These are phyloP conservation scores for Fusarium verticillioides DNA, from an alignment of 2,329 filamentous ascomycete species.

Conservation along the genomic window DNA sequence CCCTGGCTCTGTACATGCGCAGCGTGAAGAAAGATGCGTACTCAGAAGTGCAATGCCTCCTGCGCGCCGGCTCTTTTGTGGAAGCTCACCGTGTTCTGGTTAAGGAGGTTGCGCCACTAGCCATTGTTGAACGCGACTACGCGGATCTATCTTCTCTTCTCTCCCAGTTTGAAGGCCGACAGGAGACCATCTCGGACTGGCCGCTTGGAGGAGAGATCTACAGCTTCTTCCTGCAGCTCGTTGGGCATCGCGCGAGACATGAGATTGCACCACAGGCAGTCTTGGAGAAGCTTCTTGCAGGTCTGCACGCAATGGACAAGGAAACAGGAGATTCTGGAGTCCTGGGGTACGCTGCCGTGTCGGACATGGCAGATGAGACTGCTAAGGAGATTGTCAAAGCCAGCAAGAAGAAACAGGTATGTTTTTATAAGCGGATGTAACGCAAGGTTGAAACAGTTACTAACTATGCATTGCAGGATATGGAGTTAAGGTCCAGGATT, in stretches of 20 bases:
- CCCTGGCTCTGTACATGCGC: slow-evolving; percentile 85
- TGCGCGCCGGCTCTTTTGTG: slow-evolving; percentile 78
- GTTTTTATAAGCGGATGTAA: slow-evolving; percentile 38
- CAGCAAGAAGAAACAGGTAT: slow-evolving; percentile 67
- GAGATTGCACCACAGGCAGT: slow-evolving; percentile 56
- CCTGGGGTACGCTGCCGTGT: slow-evolving; percentile 73
- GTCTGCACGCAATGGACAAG: slow-evolving; percentile 66
- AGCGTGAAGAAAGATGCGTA: slow-evolving; percentile 75
- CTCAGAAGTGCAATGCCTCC: slow-evolving; percentile 80
- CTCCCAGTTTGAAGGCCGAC: slow-evolving; percentile 73
- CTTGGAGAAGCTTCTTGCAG: slow-evolving; percentile 67
- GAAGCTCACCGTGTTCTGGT: slow-evolving; percentile 89
- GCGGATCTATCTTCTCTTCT: slow-evolving; percentile 75
- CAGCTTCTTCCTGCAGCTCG: slow-evolving; percentile 65
- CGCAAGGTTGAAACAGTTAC: background rate
- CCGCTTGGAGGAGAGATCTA: slow-evolving; percentile 84
- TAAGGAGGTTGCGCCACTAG: slow-evolving; percentile 80
- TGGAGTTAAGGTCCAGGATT: slow-evolving; percentile 56
- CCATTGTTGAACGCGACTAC: slow-evolving; percentile 86
- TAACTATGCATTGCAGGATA: slow-evolving; percentile 46
- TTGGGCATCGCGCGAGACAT: slow-evolving; percentile 56
- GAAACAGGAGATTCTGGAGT: slow-evolving; percentile 59
- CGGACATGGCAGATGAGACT: slow-evolving; percentile 82
- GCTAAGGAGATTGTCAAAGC: slow-evolving; percentile 71
- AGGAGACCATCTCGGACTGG: slow-evolving; percentile 77